Percentiles rank a stretch among this genome's conserved stretches.
phyloP scores from a whole-genome alignment of 2,329 filamentous ascomycete genomes.

The Clonostachys rhizophaga region DNA sequence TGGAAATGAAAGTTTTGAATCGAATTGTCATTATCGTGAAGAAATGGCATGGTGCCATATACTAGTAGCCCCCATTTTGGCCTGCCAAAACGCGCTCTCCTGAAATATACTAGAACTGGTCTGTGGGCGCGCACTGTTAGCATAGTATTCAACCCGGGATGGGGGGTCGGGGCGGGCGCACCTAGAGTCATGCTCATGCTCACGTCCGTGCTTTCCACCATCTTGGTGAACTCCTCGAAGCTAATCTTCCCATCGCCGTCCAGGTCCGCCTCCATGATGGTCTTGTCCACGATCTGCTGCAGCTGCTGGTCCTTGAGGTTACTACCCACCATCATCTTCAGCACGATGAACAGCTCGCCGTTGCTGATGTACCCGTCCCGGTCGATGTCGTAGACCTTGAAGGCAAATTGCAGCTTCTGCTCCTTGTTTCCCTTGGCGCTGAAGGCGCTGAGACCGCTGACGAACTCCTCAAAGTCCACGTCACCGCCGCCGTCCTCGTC shows the following conservation, averaged over 20 bases:
- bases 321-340: slow-evolving; percentile 99
- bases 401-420: slow-evolving; percentile 95
- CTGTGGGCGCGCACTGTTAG: not conserved
- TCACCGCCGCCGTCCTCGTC: slow-evolving; percentile 97
- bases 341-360: slow-evolving; percentile 96
- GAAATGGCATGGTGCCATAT: not conserved
- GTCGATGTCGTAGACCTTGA: slow-evolving; percentile 99
- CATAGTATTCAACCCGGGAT: not conserved
- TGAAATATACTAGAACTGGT: not conserved
- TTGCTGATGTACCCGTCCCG: slow-evolving; percentile 98
- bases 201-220: slow-evolving; percentile 92
- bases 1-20: not conserved
- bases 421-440: slow-evolving; percentile 98
- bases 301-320: slow-evolving; percentile 98
- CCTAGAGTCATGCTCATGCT: slow-evolving; percentile 72
- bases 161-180: slow-evolving; percentile 27
- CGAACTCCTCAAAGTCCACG: slow-evolving; percentile 98
- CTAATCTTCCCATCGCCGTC: slow-evolving; percentile 97
- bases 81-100: not conserved
- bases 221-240: slow-evolving; percentile 97
- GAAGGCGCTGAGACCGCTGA: slow-evolving; percentile 91
- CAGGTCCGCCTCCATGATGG: slow-evolving; percentile 98
- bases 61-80: not conserved
- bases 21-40: not conserved
- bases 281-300: slow-evolving; percentile 99